Percentiles rank a stretch among this genome's conserved stretches.
Evolutionary conservation across 192 early-diverging fungal genomes (phyloP).

Genomic region (Coemansia sp.): DNA sequence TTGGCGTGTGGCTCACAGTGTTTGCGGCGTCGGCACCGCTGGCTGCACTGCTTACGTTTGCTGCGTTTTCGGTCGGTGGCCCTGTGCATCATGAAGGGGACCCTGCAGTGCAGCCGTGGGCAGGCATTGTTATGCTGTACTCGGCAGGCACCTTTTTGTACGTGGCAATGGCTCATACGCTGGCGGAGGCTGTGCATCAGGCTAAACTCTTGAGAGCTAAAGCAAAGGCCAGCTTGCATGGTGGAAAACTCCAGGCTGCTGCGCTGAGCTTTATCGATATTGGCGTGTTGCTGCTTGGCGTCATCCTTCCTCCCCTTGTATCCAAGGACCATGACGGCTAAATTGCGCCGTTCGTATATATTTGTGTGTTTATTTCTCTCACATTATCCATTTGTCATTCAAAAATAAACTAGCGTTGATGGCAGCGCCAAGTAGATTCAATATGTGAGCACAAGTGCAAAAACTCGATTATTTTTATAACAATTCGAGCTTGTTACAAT

Average conservation of each 20-base stretch:
- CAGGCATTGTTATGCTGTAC: constrained; percentile 70
- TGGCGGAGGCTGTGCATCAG: constrained; percentile 63
- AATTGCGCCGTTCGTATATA: too few species aligned
- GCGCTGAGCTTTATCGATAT: constrained; percentile 46
- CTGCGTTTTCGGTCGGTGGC: constrained; percentile 22
- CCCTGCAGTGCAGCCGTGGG: constrained; percentile 78
- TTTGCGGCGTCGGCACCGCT: constrained; percentile 86
- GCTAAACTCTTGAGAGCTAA: constrained; percentile 31
- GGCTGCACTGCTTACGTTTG: constrained; percentile 65
- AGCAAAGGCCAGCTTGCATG: not conserved
- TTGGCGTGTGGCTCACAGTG: constrained; percentile 72
- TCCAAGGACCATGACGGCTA: constrained; percentile 44
- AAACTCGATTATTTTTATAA: too few species aligned
- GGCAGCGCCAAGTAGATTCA: not conserved
- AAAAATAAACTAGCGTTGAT: constrained; percentile 8
- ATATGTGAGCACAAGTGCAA: too few species aligned
- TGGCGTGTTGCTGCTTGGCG: constrained; percentile 52
- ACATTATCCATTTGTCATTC: too few species aligned
- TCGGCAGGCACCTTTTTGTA: constrained; percentile 91
- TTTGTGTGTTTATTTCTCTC: too few species aligned
- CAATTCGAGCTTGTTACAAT: too few species aligned
- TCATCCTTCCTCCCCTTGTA: constrained; percentile 55
- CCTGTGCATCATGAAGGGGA: constrained; percentile 5
- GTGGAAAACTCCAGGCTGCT: constrained; percentile 9
- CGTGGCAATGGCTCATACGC: constrained; percentile 83